These are phyloP conservation scores for Angomonas deanei DNA, from an alignment of 208 protist genomes.

Conservation along the genomic window DNA sequence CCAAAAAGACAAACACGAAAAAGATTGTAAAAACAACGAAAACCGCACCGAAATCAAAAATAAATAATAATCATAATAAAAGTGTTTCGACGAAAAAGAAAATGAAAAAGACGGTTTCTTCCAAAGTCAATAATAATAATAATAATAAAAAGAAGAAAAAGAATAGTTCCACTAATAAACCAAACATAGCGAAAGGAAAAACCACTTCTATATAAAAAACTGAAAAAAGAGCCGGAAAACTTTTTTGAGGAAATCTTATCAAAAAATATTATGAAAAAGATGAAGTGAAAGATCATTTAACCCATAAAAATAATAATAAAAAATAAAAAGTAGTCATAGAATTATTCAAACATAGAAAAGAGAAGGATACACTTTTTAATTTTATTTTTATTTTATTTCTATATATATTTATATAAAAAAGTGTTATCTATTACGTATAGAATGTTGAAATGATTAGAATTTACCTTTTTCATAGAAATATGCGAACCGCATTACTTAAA, in stretches of 20 bases:
- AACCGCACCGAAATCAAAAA: not conserved
- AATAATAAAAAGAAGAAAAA: conserved; percentile 1
- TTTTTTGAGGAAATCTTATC: not conserved
- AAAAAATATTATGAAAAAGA: not conserved
- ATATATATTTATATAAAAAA: too few relatives aligned
- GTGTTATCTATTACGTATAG: too few relatives aligned
- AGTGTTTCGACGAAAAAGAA: not conserved
- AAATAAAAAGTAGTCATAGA: not conserved
- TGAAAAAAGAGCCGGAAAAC: not conserved
- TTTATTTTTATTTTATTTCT: too few relatives aligned
- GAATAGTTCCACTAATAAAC: not conserved
- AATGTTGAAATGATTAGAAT: too few relatives aligned
- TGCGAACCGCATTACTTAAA: too few relatives aligned
- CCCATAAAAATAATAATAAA: conserved; percentile 3
- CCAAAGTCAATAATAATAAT: not conserved
- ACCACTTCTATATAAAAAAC: not conserved
- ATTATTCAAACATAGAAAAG: not conserved
- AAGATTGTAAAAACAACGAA: not conserved
- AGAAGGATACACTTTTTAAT: too few relatives aligned
- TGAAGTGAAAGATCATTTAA: not conserved
- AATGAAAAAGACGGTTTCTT: not conserved
- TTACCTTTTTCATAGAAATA: too few relatives aligned
- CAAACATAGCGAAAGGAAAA: not conserved
- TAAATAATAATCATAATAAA: conserved; percentile 5
- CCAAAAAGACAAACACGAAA: not conserved